phyloP scores from a whole-genome alignment of 495 filamentous ascomycete genomes.

The Lepraria neglecta region DNA sequence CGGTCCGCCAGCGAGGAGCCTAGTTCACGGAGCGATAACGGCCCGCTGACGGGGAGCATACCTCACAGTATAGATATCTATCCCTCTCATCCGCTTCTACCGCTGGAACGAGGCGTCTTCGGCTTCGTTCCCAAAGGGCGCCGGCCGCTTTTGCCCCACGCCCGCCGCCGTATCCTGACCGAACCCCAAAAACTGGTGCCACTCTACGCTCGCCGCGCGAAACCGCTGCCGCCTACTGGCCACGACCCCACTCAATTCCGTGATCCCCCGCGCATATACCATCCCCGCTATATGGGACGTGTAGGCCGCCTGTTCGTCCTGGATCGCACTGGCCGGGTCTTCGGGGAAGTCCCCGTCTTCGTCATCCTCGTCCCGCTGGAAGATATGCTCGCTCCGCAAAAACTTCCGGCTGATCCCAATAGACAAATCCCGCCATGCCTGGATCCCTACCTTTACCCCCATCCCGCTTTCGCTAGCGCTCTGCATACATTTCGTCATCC shows the following conservation, averaged over 20 bases:
- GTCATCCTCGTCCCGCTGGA: background rate
- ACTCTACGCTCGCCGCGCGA: slow-evolving; percentile 4
- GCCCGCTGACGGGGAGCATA: no score
- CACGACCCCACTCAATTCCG: slow-evolving; percentile 16
- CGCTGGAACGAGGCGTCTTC: background rate
- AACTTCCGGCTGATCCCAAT: slow-evolving; percentile 19
- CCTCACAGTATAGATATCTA: background rate
- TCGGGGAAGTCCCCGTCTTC: background rate
- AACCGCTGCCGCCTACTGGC: background rate
- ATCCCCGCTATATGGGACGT: slow-evolving; percentile 22
- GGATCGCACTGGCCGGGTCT: background rate
- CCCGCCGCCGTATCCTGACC: background rate
- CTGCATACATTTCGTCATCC: background rate
- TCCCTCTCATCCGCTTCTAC: background rate
- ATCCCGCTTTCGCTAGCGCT: background rate
- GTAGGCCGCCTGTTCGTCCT: slow-evolving; percentile 9
- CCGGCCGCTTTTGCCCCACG: background rate
- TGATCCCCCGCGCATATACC: slow-evolving; percentile 23
- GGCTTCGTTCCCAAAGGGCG: background rate
- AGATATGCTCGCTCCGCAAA: slow-evolving; percentile 9
- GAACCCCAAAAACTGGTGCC: background rate
- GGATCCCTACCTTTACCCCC: background rate
- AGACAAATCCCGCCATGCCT: slow-evolving; percentile 16
- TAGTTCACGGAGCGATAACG: no score
- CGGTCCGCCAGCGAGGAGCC: no score